phyloP scores from a whole-genome alignment of 352 stramenopile genomes.

The Phytophthora litchii region DNA sequence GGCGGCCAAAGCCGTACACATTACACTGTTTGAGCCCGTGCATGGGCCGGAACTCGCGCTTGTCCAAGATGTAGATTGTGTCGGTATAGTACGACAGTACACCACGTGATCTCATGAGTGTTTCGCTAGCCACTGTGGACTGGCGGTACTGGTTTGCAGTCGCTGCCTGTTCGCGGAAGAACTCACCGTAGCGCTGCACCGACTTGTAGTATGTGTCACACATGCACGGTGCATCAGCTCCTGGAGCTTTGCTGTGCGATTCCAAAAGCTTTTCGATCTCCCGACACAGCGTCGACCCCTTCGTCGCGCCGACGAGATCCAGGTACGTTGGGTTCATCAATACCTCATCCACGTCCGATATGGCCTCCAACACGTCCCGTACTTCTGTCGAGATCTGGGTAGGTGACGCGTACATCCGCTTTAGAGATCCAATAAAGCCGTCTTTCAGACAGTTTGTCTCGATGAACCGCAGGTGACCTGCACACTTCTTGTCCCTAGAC shows the following conservation, averaged over 20 bases:
- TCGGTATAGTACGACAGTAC: slow-evolving; percentile 84
- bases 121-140: slow-evolving; percentile 77
- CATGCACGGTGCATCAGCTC: slow-evolving; percentile 58
- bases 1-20: slow-evolving; percentile 78
- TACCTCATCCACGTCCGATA: slow-evolving; percentile 76
- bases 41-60: slow-evolving; percentile 71
- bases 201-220: slow-evolving; percentile 76
- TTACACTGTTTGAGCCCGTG: slow-evolving; percentile 71
- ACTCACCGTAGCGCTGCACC: slow-evolving; percentile 69
- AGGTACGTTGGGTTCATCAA: slow-evolving; percentile 65
- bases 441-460: slow-evolving; percentile 74
- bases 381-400: slow-evolving; percentile 72
- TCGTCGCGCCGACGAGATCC: slow-evolving; percentile 59
- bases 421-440: slow-evolving; percentile 62
- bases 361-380: slow-evolving; percentile 68
- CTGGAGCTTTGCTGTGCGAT: slow-evolving; percentile 45
- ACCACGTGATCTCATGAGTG: slow-evolving; percentile 72
- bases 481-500: slow-evolving; percentile 49
- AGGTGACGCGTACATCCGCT: slow-evolving; percentile 64
- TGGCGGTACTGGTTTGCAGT: slow-evolving; percentile 42
- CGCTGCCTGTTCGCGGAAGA: slow-evolving; percentile 61
- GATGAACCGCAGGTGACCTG: slow-evolving; percentile 63
- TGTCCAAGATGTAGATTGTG: slow-evolving; percentile 84
- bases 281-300: slow-evolving; percentile 52
- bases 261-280: slow-evolving; percentile 67